Evolutionary conservation across 164 flowering plant species (phyloP).

Genomic region (Magnolia kwangsiensis): DNA sequence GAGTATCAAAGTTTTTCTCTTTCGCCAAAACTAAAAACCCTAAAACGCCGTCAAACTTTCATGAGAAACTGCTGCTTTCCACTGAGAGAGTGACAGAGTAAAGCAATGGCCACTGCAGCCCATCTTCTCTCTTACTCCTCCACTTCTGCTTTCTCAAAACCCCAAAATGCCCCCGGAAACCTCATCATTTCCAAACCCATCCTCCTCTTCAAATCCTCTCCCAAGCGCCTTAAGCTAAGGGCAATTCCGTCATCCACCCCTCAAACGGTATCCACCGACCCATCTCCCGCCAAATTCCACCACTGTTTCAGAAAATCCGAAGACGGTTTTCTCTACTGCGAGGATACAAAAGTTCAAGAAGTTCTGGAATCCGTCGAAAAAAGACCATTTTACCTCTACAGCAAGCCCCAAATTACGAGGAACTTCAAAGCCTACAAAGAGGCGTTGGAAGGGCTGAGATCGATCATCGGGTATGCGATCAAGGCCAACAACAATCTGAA

Average conservation of each 20-base stretch:
- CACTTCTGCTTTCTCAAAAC: constrained; percentile 26
- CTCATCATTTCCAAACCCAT: constrained; percentile 19
- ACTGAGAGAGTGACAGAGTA: neutral
- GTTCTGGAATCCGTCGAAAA: constrained; percentile 64
- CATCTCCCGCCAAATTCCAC: constrained; percentile 31
- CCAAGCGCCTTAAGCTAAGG: constrained; percentile 23
- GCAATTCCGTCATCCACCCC: constrained; percentile 35
- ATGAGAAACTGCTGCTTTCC: no score
- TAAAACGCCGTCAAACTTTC: no score
- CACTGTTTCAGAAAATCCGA: constrained; percentile 78
- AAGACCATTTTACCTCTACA: constrained; percentile 84
- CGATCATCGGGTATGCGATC: constrained; percentile 85
- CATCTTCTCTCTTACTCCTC: constrained; percentile 33
- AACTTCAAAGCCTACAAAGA: constrained; percentile 79
- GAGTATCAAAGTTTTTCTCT: no score
- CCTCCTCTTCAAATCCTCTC: constrained; percentile 19
- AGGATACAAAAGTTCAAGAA: constrained; percentile 64
- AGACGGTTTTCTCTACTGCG: constrained; percentile 83
- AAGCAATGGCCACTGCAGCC: constrained; percentile 45
- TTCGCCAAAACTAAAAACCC: no score
- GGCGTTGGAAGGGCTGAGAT: constrained; percentile 69
- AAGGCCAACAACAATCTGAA: constrained; percentile 93
- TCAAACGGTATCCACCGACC: constrained; percentile 18
- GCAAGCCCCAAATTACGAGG: constrained; percentile 80
- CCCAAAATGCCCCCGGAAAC: constrained; percentile 16